Conservation (phyloP, 768 basidiomycete species). For the Lanmaoa rubissima region DNA sequence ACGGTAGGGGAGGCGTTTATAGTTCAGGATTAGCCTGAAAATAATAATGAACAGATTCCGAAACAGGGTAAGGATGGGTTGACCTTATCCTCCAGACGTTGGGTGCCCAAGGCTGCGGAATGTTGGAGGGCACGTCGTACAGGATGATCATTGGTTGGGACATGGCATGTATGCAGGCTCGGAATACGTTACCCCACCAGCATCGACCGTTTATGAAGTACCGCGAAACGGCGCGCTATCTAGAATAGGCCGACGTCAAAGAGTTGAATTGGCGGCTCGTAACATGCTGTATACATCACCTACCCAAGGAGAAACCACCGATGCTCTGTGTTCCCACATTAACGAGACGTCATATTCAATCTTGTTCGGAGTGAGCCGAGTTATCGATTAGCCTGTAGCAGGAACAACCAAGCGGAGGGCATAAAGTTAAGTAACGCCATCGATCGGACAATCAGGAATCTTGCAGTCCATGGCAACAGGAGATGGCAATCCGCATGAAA, state of each 20-base stretch:
- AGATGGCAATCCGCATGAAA: constrained; percentile 9
- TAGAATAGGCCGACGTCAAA: background rate
- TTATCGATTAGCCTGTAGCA: constrained; percentile 6
- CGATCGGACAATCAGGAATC: background rate
- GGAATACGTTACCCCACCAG: background rate
- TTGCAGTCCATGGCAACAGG: constrained; percentile 2
- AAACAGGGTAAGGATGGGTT: constrained; percentile 1
- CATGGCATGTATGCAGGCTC: constrained; percentile 25
- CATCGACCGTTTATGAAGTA: constrained; percentile 13
- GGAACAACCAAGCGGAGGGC: background rate
- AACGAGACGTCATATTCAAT: background rate
- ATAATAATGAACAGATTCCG: background rate
- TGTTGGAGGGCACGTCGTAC: constrained; percentile 63
- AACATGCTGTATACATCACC: constrained; percentile 13
- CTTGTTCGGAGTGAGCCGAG: background rate
- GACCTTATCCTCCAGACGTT: constrained; percentile 73
- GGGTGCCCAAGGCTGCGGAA: constrained; percentile 71
- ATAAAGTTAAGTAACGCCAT: background rate
- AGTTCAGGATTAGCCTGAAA: constrained; percentile 72
- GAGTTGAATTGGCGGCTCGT: background rate
- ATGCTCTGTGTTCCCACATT: constrained; percentile 9
- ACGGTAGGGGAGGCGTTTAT: constrained; percentile 65
- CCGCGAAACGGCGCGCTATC: background rate
- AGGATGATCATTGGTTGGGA: constrained; percentile 55
- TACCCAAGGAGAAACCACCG: constrained; percentile 13